Percentiles rank a stretch among this genome's conserved stretches.
Evolutionary conservation across 169 alveolate species (phyloP).

Genomic region (Theileria annulata): DNA sequence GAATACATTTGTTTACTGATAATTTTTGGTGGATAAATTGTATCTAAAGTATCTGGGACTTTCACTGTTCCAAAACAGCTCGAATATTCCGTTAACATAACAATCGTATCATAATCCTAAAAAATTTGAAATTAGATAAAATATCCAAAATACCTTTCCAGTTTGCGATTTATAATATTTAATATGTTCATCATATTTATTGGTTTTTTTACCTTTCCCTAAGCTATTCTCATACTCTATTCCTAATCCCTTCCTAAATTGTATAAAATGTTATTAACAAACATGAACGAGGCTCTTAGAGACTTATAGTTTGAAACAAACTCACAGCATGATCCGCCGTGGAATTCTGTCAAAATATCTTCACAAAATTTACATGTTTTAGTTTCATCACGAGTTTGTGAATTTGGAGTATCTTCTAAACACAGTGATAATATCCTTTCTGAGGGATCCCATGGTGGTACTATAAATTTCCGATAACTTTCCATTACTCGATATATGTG

Average conservation of each 20-base stretch:
- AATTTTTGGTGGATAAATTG: constrained; percentile 9
- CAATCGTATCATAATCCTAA: constrained; percentile 17
- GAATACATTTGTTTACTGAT: constrained; percentile 30
- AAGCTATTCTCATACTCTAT: constrained; percentile 18
- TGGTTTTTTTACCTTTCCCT: not conserved
- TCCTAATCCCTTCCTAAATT: constrained; percentile 7
- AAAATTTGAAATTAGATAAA: not conserved
- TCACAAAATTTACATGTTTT: constrained; percentile 10
- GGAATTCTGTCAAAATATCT: constrained; percentile 18
- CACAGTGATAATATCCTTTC: constrained; percentile 59
- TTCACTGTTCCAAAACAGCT: constrained; percentile 49
- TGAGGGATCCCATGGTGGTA: constrained; percentile 63
- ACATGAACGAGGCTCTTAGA: not conserved
- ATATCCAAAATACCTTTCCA: not conserved
- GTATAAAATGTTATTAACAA: not conserved
- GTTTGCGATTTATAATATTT: not conserved
- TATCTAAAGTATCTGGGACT: constrained; percentile 6
- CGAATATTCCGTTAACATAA: constrained; percentile 13
- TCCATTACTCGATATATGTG: constrained; percentile 33
- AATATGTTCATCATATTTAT: not conserved
- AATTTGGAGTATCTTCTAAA: constrained; percentile 2
- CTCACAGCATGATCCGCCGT: constrained; percentile 53
- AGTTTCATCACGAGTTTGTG: not conserved
- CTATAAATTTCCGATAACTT: constrained; percentile 17
- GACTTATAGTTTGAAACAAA: not conserved